Conservation (phyloP, 441 rosid species). For the Populus trichocarpa region DNA sequence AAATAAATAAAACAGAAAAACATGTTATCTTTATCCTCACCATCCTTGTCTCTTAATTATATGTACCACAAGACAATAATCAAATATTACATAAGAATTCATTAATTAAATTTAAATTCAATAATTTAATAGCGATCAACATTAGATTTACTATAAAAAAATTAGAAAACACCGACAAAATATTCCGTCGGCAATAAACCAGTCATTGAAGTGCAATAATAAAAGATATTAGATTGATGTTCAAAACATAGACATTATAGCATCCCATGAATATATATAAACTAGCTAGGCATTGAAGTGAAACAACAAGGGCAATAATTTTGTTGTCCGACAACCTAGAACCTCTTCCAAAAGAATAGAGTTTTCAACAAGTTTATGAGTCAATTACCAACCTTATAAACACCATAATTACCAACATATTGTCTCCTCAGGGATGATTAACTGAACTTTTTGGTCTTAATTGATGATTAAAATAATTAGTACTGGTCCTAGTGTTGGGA, state of each 20-base stretch:
- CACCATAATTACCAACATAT: constrained; percentile 23
- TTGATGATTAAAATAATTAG: constrained; percentile 15
- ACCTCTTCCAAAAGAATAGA: background rate
- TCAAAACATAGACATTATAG: background rate
- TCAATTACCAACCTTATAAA: constrained; percentile 13
- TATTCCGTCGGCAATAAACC: too few species aligned
- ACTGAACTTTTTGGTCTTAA: constrained; percentile 5
- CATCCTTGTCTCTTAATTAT: too few species aligned
- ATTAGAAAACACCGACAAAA: too few species aligned
- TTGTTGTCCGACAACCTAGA: constrained; percentile 11
- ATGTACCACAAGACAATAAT: too few species aligned
- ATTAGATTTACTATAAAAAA: too few species aligned
- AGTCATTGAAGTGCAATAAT: too few species aligned
- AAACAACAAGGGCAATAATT: background rate
- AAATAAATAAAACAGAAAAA: too few species aligned
- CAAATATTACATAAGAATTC: too few species aligned
- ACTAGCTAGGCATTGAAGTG: background rate
- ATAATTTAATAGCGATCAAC: too few species aligned
- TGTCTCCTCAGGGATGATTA: constrained; percentile 30
- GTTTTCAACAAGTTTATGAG: background rate
- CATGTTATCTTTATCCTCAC: too few species aligned
- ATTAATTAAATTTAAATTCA: too few species aligned
- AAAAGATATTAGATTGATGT: too few species aligned
- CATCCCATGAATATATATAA: background rate
- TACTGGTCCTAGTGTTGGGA: constrained; percentile 16